Evolutionary conservation across 2,329 filamentous ascomycete species (phyloP), one percentile per base, ranked within the genome.

Genomic region (Microcyclosporella mali): DNA sequence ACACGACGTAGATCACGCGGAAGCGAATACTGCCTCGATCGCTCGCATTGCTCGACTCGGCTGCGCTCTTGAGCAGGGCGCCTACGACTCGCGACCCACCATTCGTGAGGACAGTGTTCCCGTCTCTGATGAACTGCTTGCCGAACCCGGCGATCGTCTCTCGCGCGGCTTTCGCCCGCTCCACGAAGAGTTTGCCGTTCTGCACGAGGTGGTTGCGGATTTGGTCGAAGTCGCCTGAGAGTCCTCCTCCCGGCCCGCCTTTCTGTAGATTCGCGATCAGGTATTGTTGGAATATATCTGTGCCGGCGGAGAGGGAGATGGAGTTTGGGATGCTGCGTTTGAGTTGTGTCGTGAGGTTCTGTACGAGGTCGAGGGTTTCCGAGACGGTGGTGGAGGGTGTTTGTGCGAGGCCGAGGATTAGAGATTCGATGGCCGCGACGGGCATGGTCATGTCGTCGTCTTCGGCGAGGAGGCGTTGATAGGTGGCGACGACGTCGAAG

Each of bases 271-370:
- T 88, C 43, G 82, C 81, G 58, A 95, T 84, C 56, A 98, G 79
- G 68, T 94, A 97, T 63, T 90, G 84, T 64, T 92, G 85, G 73
- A 98, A 97, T 46, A 97, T 80, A 65, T 95, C 89, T 47, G 89
- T 95, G 58, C 92, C 92, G 42, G 94, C 92, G 37, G 86, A 88
- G 12, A 97, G 79, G 3, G 89, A 90, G 43, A 97, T 86, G 11
- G 89, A 86, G 68, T 98, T 97, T 6, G 84, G 75, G 40, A 94
- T 84, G 15, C 82, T 80, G 45, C 75, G 74, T 65, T 89, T 90
- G 51, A 98, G 79, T 57, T 81, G 78, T 40, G 78, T 74, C 38
- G 87, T 90, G 62, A 92, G 83, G 35, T 76, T 78, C 59, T 83
- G 81, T 50, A 97, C 78, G 34, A 89, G 79, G 56, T 90, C 84